Base-by-base conservation (phyloP, 2,329 filamentous ascomycete species). In the Ilyonectria mors-panacis region DNA sequence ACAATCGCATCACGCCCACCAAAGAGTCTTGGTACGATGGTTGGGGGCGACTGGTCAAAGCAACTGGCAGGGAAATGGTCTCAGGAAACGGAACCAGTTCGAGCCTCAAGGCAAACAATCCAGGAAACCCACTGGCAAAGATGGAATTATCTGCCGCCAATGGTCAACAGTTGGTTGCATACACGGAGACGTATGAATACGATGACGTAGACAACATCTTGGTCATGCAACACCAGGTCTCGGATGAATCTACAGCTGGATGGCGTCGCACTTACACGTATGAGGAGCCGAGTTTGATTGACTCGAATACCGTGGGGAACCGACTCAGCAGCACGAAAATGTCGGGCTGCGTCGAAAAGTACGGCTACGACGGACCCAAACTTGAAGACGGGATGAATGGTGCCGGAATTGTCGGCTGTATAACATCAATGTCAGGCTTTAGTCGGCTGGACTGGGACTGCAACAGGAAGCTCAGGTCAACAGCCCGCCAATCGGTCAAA, bases 401-500 rank as follows among this genome's bases (percentile, higher is more conserved):
- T 12, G 30, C 30, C 8, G 30, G 30, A 33, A 2, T 33, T 12
- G 30, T 33, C 30, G 37, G 37, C 2, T 17, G 17, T 13, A 39
- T 39, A 13, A 39, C 37, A 3, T 28, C 42, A 2, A 19, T 72
- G n/a, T n/a, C 70, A 6, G 21, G 26, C 33, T 54, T 42, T 37
- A 47, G 9, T 7, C 10, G 6, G 13, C 47, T 59, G 7, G 19
- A 23, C 2, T 70, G 70, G 70, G 39, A 67, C 26, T 54, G n/a
- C n/a, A 26, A 53, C 4, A 26, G 66, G 10, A 39, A 53, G 39
- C 35, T 68, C 0, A 17, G 21, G 5, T 44, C 59, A 1, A 44
- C 58, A 0, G 55, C 70, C 0, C 28, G 4, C 2, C 64, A 69
- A 35, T 23, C 17, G 1, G 17, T 62, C 3, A 51, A 59, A 10